A percentile compares a stretch with the other conserved stretches of the same genome.
phyloP scores from a whole-genome alignment of 116 monocot species.

The Trichopus zeylanicus region DNA sequence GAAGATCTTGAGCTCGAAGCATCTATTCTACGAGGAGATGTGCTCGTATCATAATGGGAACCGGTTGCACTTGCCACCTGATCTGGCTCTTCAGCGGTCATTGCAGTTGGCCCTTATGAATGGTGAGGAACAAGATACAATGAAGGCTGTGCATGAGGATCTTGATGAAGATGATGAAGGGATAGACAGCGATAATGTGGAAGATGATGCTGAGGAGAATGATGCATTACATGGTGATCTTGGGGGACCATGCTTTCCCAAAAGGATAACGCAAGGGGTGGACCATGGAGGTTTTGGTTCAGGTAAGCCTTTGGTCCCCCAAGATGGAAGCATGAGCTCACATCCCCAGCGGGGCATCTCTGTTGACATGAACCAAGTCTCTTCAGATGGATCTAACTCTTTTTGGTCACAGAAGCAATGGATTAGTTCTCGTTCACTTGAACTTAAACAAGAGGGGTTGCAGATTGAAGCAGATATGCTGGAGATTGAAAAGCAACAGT shows the following conservation, averaged over 20 bases:
- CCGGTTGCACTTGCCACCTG: conserved; percentile 65
- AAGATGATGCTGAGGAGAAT: conserved; percentile 27
- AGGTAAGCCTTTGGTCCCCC: conserved; percentile 10
- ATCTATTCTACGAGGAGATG: conserved; percentile 97
- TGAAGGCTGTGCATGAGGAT: conserved; percentile 25
- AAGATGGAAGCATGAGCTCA: conserved; percentile 19
- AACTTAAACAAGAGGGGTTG: conserved; percentile 56
- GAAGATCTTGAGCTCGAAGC: conserved; percentile 89
- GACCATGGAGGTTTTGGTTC: conserved; percentile 28
- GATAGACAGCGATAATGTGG: conserved; percentile 34
- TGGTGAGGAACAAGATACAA: conserved; percentile 49
- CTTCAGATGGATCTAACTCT: conserved; percentile 33
- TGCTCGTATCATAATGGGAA: conserved; percentile 92
- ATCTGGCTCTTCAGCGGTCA: conserved; percentile 55
- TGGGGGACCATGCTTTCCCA: conserved; percentile 13
- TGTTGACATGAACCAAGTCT: conserved; percentile 35
- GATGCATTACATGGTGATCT: conserved; percentile 11
- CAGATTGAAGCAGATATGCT: conserved; percentile 60
- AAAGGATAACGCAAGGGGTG: conserved; percentile 29
- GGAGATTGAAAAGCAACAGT: conserved; percentile 46
- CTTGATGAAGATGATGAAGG: conserved; percentile 28
- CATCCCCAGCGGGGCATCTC: conserved; percentile 6
- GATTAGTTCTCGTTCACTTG: conserved; percentile 30
- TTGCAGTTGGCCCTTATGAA: conserved; percentile 57
- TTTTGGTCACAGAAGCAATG: conserved; percentile 25